These are phyloP conservation scores for Sporothrix phasma DNA, from an alignment of 2,329 filamentous ascomycete genomes.

Conservation along the genomic window DNA sequence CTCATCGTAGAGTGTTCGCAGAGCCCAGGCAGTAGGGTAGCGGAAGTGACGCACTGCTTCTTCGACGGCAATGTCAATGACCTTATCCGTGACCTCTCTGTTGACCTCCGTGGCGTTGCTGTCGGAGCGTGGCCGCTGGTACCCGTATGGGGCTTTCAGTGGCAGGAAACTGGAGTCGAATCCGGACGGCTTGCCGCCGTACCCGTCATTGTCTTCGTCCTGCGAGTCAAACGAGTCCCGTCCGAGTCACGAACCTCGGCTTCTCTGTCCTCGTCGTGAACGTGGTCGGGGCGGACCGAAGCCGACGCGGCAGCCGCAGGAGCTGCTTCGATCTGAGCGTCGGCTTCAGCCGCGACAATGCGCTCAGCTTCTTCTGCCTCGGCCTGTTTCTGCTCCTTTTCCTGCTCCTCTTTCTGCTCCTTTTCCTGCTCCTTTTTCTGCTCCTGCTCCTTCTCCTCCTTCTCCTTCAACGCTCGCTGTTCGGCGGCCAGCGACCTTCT, in stretches of 20 bases:
- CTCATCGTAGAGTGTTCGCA: slow-evolving; percentile 52
- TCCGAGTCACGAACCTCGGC: not conserved
- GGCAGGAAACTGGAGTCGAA: not conserved
- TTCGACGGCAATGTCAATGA: slow-evolving; percentile 48
- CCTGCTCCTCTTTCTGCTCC: no score
- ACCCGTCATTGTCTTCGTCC: not conserved
- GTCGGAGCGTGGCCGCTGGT: slow-evolving; percentile 16
- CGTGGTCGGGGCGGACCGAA: not conserved
- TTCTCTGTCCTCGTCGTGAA: not conserved
- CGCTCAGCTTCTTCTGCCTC: slow-evolving; percentile 9
- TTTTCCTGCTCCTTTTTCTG: slow-evolving; percentile 13
- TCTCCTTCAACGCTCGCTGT: slow-evolving; percentile 12
- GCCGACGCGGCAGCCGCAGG: not conserved
- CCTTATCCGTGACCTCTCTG: slow-evolving; percentile 39
- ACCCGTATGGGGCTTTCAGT: not conserved
- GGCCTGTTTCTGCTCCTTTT: slow-evolving; percentile 11
- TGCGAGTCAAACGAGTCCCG: slow-evolving; percentile 1
- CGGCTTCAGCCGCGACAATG: not conserved
- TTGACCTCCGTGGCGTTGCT: slow-evolving; percentile 24
- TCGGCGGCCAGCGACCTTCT: slow-evolving; percentile 12
- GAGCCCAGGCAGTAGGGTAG: slow-evolving; percentile 53
- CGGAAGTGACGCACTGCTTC: slow-evolving; percentile 46
- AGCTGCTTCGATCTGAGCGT: slow-evolving; percentile 20
- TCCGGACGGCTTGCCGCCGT: not conserved
- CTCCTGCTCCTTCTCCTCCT: slow-evolving; percentile 16